phyloP scores from a whole-genome alignment of 2,329 filamentous ascomycete genomes.

The Dryadomyces sulphureus region DNA sequence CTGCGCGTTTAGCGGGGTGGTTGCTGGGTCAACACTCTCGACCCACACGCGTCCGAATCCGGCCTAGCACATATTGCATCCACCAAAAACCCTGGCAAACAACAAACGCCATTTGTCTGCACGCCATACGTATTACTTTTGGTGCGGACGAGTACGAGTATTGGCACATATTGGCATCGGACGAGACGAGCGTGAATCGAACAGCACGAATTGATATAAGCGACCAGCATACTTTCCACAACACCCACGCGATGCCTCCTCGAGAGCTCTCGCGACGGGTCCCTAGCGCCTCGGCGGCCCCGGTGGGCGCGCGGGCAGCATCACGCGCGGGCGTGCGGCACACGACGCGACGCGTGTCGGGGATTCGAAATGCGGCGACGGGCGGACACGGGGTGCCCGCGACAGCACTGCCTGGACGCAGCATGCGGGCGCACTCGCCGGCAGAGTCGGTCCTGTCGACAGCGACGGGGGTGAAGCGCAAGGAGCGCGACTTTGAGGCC shows the following conservation, averaged over 20 bases:
- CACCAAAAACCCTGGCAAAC: too few species aligned
- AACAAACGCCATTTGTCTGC: too few species aligned
- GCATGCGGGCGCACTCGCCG: constrained; percentile 46
- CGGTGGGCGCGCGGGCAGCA: constrained; percentile 10
- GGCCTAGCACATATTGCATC: too few species aligned
- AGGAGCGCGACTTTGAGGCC: constrained; percentile 68
- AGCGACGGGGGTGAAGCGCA: constrained; percentile 58
- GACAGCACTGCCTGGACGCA: constrained; percentile 4
- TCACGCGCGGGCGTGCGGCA: constrained; percentile 16
- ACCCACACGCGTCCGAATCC: too few species aligned
- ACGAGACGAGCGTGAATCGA: too few species aligned
- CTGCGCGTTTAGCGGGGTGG: too few species aligned
- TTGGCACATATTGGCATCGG: too few species aligned
- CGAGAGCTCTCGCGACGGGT: constrained; percentile 16
- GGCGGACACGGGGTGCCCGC: background rate
- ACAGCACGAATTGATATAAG: too few species aligned
- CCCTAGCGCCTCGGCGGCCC: constrained; percentile 11
- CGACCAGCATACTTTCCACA: background rate
- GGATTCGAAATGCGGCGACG: background rate
- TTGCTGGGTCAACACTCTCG: too few species aligned
- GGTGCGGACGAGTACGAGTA: too few species aligned
- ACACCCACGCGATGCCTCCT: too few species aligned
- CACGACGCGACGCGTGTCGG: constrained; percentile 12
- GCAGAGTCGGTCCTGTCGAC: constrained; percentile 52
- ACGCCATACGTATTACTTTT: too few species aligned